Percentiles rank a stretch among this genome's conserved stretches.
Evolutionary conservation across 176 grass and related monocot species (phyloP).

Genomic region (Tillandsia leiboldiana): DNA sequence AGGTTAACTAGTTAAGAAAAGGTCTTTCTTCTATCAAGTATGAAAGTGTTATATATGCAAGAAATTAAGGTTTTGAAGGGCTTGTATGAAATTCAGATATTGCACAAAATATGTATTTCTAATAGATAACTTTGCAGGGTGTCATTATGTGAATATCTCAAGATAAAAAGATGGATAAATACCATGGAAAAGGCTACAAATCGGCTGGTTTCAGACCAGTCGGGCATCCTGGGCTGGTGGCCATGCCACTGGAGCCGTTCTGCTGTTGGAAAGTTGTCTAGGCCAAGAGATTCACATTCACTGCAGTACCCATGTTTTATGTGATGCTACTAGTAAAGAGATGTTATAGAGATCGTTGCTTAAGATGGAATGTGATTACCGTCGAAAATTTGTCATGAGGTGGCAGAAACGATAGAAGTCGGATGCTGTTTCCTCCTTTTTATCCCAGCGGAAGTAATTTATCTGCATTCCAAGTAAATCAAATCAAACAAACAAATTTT

Average conservation of each 20-base stretch:
- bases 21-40: too few relatives aligned
- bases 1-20: too few relatives aligned
- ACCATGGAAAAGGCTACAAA: slow-evolving; percentile 87
- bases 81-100: too few relatives aligned
- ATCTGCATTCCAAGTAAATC: slow-evolving; percentile 35
- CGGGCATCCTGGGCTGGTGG: slow-evolving; percentile 44
- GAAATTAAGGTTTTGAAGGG: too few relatives aligned
- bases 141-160: too few relatives aligned
- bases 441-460: slow-evolving; percentile 97
- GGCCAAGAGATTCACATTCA: slow-evolving; percentile 54
- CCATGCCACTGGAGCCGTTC: slow-evolving; percentile 73
- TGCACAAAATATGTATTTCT: too few relatives aligned
- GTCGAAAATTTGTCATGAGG: slow-evolving; percentile 69
- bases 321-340: not conserved
- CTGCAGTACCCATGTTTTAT: slow-evolving; percentile 16
- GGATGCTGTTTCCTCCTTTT: slow-evolving; percentile 44
- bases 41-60: too few relatives aligned
- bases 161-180: not conserved
- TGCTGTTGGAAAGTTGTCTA: slow-evolving; percentile 73
- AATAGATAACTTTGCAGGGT: too few relatives aligned
- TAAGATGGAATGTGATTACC: slow-evolving; percentile 22
- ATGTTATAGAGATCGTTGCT: not conserved
- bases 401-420: slow-evolving; percentile 60
- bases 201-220: slow-evolving; percentile 74
- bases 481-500: not conserved